Evolutionary conservation across 257 asterid genomes (phyloP).

Genomic region (Nicotiana noctiflora): DNA sequence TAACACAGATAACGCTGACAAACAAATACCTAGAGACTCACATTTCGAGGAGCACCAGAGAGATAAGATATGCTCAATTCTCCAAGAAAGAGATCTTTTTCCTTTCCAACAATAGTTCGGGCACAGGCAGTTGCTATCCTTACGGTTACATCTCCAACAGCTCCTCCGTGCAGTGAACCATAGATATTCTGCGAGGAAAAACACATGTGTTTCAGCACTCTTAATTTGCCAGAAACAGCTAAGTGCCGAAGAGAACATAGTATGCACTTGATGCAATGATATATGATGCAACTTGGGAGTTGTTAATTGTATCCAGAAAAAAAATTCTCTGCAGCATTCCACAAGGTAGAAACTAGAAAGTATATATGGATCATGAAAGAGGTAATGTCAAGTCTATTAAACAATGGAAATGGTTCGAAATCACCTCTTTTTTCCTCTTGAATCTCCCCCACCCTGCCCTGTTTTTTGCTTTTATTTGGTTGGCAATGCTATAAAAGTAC

Average conservation of each 20-base stretch:
- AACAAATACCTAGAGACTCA: conserved; percentile 19
- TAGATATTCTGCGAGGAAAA: conserved; percentile 43
- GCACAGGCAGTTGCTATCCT: conserved; percentile 71
- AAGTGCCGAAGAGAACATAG: not conserved
- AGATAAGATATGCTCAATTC: conserved; percentile 73
- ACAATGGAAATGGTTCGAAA: not conserved
- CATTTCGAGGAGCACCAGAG: conserved; percentile 60
- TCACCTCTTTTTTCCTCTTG: not conserved
- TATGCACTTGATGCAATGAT: not conserved
- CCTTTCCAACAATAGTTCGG: conserved; percentile 70
- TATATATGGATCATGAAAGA: not conserved
- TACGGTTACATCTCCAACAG: conserved; percentile 64
- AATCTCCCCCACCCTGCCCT: too few relatives aligned
- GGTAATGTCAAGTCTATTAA: not conserved
- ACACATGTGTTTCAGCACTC: not conserved
- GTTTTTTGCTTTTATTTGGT: too few relatives aligned
- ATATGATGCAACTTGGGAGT: not conserved
- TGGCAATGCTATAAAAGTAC: not conserved
- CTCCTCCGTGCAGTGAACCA: conserved; percentile 87
- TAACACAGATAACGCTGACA: not conserved
- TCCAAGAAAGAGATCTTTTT: conserved; percentile 69
- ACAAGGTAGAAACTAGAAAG: not conserved
- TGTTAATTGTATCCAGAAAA: not conserved
- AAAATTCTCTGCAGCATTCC: not conserved
- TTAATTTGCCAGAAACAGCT: not conserved